Percentiles rank a stretch among this genome's conserved stretches.
phyloP scores from a whole-genome alignment of 2,329 filamentous ascomycete species.

The Pleoardoris graminearum region DNA sequence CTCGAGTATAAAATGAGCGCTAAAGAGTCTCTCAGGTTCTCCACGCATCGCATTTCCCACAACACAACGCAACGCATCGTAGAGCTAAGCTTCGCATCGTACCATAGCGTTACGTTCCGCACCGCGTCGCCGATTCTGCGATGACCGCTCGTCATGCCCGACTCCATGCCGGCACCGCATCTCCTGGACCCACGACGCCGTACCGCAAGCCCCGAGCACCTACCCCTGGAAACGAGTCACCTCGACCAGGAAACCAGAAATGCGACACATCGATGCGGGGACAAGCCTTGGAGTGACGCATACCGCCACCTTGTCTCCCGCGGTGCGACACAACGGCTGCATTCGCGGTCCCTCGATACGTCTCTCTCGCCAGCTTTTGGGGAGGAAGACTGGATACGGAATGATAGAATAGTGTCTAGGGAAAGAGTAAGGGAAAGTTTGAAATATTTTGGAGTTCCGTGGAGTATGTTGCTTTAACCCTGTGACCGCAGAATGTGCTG shows the following conservation, averaged over 20 bases:
- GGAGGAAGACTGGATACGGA: background rate
- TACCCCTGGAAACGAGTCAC: background rate
- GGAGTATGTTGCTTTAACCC: background rate
- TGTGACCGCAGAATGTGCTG: background rate
- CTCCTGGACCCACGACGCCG: background rate
- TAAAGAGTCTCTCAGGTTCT: background rate
- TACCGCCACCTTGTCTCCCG: conserved; percentile 26
- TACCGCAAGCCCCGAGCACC: background rate
- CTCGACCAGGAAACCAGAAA: background rate
- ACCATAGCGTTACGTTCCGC: background rate
- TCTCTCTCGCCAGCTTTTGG: background rate
- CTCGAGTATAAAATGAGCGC: background rate
- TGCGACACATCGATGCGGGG: too few relatives aligned
- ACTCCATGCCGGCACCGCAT: background rate
- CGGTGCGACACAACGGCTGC: conserved; percentile 20
- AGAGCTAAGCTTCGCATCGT: background rate
- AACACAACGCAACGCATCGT: background rate
- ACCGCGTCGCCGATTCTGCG: background rate
- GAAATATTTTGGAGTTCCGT: background rate
- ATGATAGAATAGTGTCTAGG: background rate
- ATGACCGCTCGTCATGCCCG: too few relatives aligned
- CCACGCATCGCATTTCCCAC: background rate
- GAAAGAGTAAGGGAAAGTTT: background rate
- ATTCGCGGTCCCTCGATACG: conserved; percentile 9
- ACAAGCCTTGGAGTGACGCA: too few relatives aligned